Conservation (phyloP, 371 early-diverging fungal genomes). For the Mortierella polycephala region DNA sequence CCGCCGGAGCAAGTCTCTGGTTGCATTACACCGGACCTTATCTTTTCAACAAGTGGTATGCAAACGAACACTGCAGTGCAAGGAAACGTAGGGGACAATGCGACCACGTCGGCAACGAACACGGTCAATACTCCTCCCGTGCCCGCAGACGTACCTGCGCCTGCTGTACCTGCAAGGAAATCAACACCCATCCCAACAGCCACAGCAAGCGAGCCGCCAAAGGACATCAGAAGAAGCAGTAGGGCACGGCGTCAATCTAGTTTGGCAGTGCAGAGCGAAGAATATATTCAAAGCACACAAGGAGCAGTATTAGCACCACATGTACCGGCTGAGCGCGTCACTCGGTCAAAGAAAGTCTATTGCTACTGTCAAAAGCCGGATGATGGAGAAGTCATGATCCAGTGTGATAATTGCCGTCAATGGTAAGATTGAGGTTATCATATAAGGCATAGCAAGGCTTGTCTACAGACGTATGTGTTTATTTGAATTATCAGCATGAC, state of each 20-base stretch:
- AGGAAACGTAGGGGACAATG: conserved; percentile 6
- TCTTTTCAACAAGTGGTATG: conserved; percentile 21
- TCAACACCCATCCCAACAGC: conserved; percentile 1
- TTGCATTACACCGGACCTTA: conserved; percentile 45
- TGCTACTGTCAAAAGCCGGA: conserved; percentile 78
- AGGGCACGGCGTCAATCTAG: conserved; percentile 34
- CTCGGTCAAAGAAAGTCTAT: conserved; percentile 69
- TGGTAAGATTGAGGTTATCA: conserved; percentile 66
- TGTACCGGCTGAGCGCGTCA: conserved; percentile 31
- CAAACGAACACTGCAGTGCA: neutral
- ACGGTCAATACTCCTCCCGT: neutral
- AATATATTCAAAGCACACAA: conserved; percentile 26
- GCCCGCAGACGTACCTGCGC: neutral
- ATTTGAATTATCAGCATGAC: neutral
- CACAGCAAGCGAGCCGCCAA: conserved; percentile 2
- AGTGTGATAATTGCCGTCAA: conserved; percentile 79
- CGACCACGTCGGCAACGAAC: neutral
- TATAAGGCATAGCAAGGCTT: neutral
- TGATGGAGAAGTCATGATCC: conserved; percentile 81
- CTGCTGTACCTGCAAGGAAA: neutral
- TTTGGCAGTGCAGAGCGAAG: conserved; percentile 35
- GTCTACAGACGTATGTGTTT: neutral
- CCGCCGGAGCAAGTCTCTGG: conserved; percentile 21
- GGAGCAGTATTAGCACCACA: conserved; percentile 4
- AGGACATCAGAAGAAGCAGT: conserved; percentile 36